Conservation (phyloP, 2,329 filamentous ascomycete genomes). For the Claviceps sp. region DNA sequence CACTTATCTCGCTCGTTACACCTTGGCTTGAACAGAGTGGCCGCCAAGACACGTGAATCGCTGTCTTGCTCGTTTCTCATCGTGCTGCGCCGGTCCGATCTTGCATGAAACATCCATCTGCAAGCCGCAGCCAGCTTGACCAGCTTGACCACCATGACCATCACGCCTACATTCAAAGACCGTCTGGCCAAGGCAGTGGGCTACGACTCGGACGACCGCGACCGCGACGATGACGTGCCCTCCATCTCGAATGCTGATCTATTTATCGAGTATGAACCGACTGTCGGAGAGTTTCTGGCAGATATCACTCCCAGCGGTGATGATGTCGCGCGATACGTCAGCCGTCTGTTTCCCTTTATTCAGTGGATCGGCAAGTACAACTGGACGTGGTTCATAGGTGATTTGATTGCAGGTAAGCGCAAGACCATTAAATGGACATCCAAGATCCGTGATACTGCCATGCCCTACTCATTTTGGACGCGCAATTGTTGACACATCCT, state of each 20-base stretch:
- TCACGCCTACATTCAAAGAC: conserved; percentile 10
- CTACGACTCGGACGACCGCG: conserved; percentile 18
- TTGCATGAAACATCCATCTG: background rate
- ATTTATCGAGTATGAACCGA: conserved; percentile 28
- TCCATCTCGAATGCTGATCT: conserved; percentile 23
- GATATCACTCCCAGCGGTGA: conserved; percentile 22
- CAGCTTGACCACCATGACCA: conserved; percentile 1
- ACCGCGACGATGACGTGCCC: conserved; percentile 21
- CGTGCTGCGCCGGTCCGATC: background rate
- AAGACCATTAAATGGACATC: too few species aligned
- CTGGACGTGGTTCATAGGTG: conserved; percentile 31
- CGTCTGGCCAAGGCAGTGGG: conserved; percentile 19
- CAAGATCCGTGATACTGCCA: too few species aligned
- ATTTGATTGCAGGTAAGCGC: conserved; percentile 29
- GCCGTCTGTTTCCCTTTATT: conserved; percentile 33
- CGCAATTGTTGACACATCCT: conserved; percentile 9
- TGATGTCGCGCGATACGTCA: conserved; percentile 21
- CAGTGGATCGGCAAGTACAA: conserved; percentile 39
- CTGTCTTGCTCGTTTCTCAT: background rate
- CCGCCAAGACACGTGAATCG: too few species aligned
- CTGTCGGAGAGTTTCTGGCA: conserved; percentile 26
- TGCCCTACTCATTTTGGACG: background rate
- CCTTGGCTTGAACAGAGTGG: background rate
- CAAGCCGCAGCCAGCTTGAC: background rate
- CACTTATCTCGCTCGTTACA: background rate